phyloP scores from a whole-genome alignment of 768 basidiomycete genomes.

The Agrocybe praecox region DNA sequence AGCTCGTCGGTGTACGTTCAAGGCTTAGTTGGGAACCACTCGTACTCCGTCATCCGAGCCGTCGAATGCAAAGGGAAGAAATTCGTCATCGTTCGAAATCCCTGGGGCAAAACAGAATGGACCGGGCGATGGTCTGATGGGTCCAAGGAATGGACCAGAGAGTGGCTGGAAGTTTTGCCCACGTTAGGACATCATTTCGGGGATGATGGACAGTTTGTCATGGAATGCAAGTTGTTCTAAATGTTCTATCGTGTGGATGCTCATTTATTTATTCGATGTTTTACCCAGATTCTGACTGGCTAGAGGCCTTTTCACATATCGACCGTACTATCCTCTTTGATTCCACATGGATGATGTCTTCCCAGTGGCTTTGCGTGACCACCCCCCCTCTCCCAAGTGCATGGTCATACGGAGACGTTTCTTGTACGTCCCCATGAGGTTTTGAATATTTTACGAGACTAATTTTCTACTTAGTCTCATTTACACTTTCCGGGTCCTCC shows the following conservation, averaged over 20 bases:
- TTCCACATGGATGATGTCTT: conserved; percentile 46
- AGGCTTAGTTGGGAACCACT: conserved; percentile 44
- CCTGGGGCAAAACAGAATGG: conserved; percentile 53
- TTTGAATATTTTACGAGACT: neutral
- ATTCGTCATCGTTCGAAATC: conserved; percentile 53
- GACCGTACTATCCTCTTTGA: conserved; percentile 52
- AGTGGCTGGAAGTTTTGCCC: conserved; percentile 44
- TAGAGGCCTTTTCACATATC: conserved; percentile 44
- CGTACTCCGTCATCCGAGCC: conserved; percentile 50
- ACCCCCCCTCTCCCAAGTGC: conserved; percentile 44
- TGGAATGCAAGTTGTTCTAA: neutral
- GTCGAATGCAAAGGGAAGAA: conserved; percentile 46
- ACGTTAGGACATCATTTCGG: conserved; percentile 45
- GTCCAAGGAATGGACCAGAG: conserved; percentile 49
- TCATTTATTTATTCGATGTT: neutral
- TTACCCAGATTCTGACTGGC: conserved; percentile 39
- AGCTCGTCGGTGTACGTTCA: conserved; percentile 25
- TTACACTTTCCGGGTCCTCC: conserved; percentile 41
- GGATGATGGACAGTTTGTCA: conserved; percentile 49
- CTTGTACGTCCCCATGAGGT: conserved; percentile 33
- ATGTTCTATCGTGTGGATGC: neutral
- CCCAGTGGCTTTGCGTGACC: conserved; percentile 51
- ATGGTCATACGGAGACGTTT: conserved; percentile 57
- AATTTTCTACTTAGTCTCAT: conserved; percentile 36
- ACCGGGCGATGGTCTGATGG: conserved; percentile 53